Evolutionary conservation across 177 flowering plant species (phyloP).

Genomic region (Vitis hybrid): DNA sequence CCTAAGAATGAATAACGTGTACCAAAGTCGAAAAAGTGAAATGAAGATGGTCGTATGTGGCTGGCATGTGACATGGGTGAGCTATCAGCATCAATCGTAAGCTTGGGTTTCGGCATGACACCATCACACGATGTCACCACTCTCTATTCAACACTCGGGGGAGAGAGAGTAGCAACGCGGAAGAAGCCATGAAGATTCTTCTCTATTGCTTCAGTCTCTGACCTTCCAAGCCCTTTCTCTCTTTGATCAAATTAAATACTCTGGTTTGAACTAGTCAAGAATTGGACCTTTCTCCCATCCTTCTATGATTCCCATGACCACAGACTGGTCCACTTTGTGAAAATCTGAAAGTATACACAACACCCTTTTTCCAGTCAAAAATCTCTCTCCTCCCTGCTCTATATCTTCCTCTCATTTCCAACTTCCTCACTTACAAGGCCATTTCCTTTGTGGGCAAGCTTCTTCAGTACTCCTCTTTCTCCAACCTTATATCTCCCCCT

Average conservation of each 20-base stretch:
- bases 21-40: too few relatives aligned
- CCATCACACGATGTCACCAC: not conserved
- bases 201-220: not conserved
- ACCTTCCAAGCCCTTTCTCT: not conserved
- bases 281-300: not conserved
- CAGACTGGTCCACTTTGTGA: too few relatives aligned
- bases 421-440: not conserved
- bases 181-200: conserved; percentile 13
- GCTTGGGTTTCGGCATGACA: conserved; percentile 2
- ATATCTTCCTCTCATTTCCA: conserved; percentile 10
- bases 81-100: conserved; percentile 5
- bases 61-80: not conserved
- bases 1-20: too few relatives aligned
- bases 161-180: conserved; percentile 6
- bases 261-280: conserved; percentile 21
- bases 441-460: not conserved
- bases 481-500: not conserved
- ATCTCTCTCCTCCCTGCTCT: not conserved
- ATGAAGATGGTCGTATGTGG: not conserved
- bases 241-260: too few relatives aligned
- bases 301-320: not conserved
- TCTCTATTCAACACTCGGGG: not conserved
- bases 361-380: not conserved
- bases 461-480: not conserved
- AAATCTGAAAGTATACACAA: not conserved